Evolutionary conservation across 345 rosid genomes (phyloP).

Genomic region (Arabis alpina): DNA sequence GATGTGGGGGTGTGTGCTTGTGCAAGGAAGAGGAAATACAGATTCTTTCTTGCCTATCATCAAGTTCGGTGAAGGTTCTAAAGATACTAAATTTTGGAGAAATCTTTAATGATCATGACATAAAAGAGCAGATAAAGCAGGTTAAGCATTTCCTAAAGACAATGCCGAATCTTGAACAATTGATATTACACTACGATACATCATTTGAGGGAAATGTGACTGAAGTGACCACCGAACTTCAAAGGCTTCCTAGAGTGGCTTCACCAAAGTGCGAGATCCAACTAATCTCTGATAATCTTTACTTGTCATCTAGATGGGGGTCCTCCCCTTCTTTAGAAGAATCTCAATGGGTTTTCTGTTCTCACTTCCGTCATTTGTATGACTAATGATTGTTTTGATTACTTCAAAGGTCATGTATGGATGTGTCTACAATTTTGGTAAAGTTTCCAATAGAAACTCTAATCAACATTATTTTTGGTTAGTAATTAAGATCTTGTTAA

Average conservation of each 20-base stretch:
- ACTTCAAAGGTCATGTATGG: too few species aligned
- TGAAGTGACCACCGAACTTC: constrained; percentile 9
- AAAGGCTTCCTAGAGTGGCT: constrained; percentile 10
- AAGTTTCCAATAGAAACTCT: too few species aligned
- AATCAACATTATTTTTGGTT: too few species aligned
- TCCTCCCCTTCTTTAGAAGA: neutral
- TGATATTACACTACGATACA: constrained; percentile 15
- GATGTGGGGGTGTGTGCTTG: too few species aligned
- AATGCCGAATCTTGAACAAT: constrained; percentile 34
- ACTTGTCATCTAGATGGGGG: neutral
- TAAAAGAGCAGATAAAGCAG: constrained; percentile 15
- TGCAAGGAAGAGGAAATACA: neutral
- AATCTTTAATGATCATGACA: neutral
- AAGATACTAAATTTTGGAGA: neutral
- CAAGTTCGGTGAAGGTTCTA: constrained; percentile 17
- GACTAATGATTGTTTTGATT: too few species aligned
- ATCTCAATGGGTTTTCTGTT: neutral
- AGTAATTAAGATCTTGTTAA: too few species aligned
- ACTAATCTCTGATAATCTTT: constrained; percentile 3
- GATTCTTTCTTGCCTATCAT: constrained; percentile 5
- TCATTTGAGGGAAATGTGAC: constrained; percentile 3
- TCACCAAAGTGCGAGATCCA: constrained; percentile 28
- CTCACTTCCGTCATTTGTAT: too few species aligned
- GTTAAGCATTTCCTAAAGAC: constrained; percentile 1
- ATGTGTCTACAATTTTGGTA: too few species aligned